Evolutionary conservation across 805 yeast species (phyloP), one percentile per base, ranked within the genome.

Genomic region (Wickerhamiella siamensis): DNA sequence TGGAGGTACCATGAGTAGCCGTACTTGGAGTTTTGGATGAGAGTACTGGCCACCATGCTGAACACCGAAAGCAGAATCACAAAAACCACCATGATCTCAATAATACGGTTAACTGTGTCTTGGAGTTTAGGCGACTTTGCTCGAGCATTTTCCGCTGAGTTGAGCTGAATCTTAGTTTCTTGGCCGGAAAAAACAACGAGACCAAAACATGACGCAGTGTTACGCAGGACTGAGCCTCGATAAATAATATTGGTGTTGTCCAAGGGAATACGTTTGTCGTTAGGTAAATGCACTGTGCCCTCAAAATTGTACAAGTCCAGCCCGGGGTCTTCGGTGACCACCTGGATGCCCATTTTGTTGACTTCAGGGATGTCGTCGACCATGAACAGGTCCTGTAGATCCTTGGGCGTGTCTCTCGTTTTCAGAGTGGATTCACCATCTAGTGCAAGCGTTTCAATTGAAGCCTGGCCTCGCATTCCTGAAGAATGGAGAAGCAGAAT

Each of bases 341-440:
- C 63, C 40, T 83, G 56, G 0, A 71, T 72, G 2, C 67, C 57
- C 27, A 44, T 12, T 4, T 41, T 45, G 16, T 19, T 26, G n/a
- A 47, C 37, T 3, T 31, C n/a, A 0, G 75, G 79, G 2, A 68
- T 63, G 18, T 68, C 63, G 34, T 78, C 65, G 9, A 60, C 47
- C 14, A 44, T 14, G 39, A 52, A 53, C 14, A 47, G 36, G 14
- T 71, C 70, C 33, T 77, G 68, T 2, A 88, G 50, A 46, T 77
- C 82, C 2, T 70, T 66, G 47, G 78, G 80, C 0, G 95, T 82
- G 16, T 64, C 62, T 51, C 74, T 77, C 5, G 82, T 69, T 58
- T 91, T 91, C 46, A 91, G 66, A 56, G 86, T 88, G 0, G 97
- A 91, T 60, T 91, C 98, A 39, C 99, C 99, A 61, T 91, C 98